Base-by-base conservation (phyloP, 192 early-diverging fungal species). In the Umbelopsis ramanniana region DNA sequence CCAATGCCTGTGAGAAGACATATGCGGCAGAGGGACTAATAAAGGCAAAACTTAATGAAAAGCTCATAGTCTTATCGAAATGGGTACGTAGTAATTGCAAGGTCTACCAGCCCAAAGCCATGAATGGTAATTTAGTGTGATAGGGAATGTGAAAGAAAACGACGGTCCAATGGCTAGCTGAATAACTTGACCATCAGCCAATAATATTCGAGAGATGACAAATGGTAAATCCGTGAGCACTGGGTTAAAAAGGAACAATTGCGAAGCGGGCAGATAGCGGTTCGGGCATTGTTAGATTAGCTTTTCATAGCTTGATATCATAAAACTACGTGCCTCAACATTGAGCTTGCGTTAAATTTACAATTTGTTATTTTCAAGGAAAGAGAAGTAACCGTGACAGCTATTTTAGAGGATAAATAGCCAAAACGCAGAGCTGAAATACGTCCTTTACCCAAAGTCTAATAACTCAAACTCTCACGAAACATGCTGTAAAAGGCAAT, bases 121-220 rank as follows among this genome's bases (percentile, higher is more conserved):
- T 50, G 48, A 50, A 50, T 50, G 48, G 57, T 29, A 63, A 63
- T n/a, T 19, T 37, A 15, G 26, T 22, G 26, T n/a, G 57, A 63
- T 63, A 63, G 57, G 33, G 57, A 26, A 63, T 63, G 33, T 63
- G 12, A 35, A 37, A 26, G n/a, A 37, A 6, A 4, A 63, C 29
- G 33, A 63, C 7, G 19, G 33, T 22, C 57, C 57, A 63, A 63
- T 63, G 33, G 57, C 4, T 63, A 14, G 26, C 33, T 19, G 11
- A 37, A n/a, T 12, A 29, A 17, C 24, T 6, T 29, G 19, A 1
- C 0, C 24, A 35, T 63, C 6, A 37, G 26, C 57, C 57, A 63
- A 63, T 63, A 29, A 63, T 35, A 63, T 37, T 63, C 26, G 57
- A 63, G 57, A 19, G 26, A 63, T 63, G 57, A 63, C 57, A 63